Base-by-base conservation (phyloP, 2,329 filamentous ascomycete genomes). In the Aspergillus neoniger region DNA sequence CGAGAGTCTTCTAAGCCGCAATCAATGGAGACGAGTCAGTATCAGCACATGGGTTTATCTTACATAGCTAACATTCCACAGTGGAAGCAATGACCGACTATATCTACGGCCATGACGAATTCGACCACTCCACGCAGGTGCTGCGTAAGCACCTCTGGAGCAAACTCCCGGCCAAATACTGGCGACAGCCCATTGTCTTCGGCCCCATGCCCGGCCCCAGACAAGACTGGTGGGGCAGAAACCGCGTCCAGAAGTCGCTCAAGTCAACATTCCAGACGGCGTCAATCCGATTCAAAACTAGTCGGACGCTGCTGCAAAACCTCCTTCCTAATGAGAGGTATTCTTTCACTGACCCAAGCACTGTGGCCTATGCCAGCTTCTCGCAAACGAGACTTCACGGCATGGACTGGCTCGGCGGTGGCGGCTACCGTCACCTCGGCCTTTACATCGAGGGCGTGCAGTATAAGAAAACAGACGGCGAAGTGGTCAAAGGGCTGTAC, bases 401-500 rank as follows among this genome's bases (percentile, higher is more conserved):
- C 0, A 82, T 89, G 78, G 77, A 82, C 30, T 89, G 86, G 86
- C 80, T 89, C 0, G 85, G 83, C 3, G 86, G 86, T 2, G 72
- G 75, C 0, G 85, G 86, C 0, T 89, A 89, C 69, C 80, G 76
- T 17, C 81, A 83, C 64, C 74, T 86, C 14, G 86, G 85, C 0
- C 77, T 89, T 0, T 88, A 86, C 67, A 81, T 89, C 15, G 86
- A 89, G 62, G 86, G 84, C 0, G 82, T 88, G 1, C 73, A 86
- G 62, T 87, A 87, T 64, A 78, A 73, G 1, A 83, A 81, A 64
- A 74, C 78, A 2, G 70, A 83, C 57, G 84, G 85, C 1, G 73
- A 75, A 0, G 72, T 77, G 0, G 67, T 85, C 1, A 72, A 72
- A 12, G 86, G 85, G 2, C 82, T 82, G 0, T 88, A 83, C 63